Base-by-base conservation (phyloP, 148 eudicot species). In the Fagopyrum tataricum region DNA sequence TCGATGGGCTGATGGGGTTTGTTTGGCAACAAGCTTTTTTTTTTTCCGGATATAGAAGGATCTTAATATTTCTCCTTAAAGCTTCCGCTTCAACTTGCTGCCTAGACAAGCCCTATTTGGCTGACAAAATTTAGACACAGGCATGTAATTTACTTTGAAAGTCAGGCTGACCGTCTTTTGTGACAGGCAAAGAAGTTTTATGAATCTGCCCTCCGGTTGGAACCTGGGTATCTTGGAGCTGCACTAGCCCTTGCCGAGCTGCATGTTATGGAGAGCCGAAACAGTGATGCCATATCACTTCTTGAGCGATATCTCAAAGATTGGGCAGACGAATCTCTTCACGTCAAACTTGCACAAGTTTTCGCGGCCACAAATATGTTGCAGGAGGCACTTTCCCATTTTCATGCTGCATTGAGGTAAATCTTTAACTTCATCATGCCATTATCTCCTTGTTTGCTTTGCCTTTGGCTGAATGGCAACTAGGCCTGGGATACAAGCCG, bases 301-400 rank as follows among this genome's bases (percentile, higher is more conserved):
- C 91, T 95, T 37, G 97, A 95, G 80, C 79, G 99, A 1, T 90
- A 95, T 83, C 90, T 95, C 24, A 90, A 95, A 78, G 99, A 95
- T 76, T 91, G 99, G 99, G 96, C 97, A 18, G 96, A 91, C 75
- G 99, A 95, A 78, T 95, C 96, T 78, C 87, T 95, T 71, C 93
- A 95, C 80, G 97, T 95, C 75, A 95, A 95, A 88, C 94, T 95
- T 81, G 99, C 97, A 64, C 99, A 95, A 84, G 96, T 95, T 51
- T 90, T 90, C 87, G 89, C 96, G 49, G 93, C 97, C 47, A 91
- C 99, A 58, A 91, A 91, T 75, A 88, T 91, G 97, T 81, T 95
- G 79, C 92, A 90, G 81, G 99, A 95, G 78, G 91, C 97, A 62
- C 77, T 95, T 70, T 82, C 93, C 70, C 99, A 95, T 82, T 95